Percentiles rank a stretch among this genome's conserved stretches.
Evolutionary conservation across 2,329 filamentous ascomycete genomes (phyloP).

Genomic region (Cadophora sp.): DNA sequence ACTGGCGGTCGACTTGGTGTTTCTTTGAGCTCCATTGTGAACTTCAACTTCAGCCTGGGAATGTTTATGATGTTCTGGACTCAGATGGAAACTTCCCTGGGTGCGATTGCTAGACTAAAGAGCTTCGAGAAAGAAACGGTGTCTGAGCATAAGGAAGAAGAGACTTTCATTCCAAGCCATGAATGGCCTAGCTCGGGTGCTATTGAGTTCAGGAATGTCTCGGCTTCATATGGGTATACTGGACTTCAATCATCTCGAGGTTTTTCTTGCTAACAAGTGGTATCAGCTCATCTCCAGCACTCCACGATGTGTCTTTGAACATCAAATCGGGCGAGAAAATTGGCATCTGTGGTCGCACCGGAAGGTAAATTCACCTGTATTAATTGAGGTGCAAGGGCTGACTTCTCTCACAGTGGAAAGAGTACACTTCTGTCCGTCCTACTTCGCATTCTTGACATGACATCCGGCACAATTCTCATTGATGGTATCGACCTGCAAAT

Average conservation of each 20-base stretch:
- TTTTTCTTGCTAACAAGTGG: constrained; percentile 27
- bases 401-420: constrained; percentile 54
- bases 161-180: constrained; percentile 30
- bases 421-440: constrained; percentile 65
- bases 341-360: constrained; percentile 54
- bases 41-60: constrained; percentile 35
- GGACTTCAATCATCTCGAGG: constrained; percentile 36
- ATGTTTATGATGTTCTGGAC: constrained; percentile 38
- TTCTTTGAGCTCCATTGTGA: constrained; percentile 41
- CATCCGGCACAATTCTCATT: constrained; percentile 57
- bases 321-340: constrained; percentile 59
- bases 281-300: constrained; percentile 25
- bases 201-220: constrained; percentile 45
- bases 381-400: constrained; percentile 52
- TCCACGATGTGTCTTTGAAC: constrained; percentile 48
- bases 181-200: constrained; percentile 39
- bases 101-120: constrained; percentile 38
- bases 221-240: constrained; percentile 40
- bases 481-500: constrained; percentile 50
- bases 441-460: constrained; percentile 78
- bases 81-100: constrained; percentile 39
- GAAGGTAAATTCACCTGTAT: constrained; percentile 57
- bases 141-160: constrained; percentile 31
- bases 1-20: constrained; percentile 42
- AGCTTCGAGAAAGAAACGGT: constrained; percentile 26